Base-by-base conservation (phyloP, 108 stramenopile species). In the Cyclotella distinguenda region DNA sequence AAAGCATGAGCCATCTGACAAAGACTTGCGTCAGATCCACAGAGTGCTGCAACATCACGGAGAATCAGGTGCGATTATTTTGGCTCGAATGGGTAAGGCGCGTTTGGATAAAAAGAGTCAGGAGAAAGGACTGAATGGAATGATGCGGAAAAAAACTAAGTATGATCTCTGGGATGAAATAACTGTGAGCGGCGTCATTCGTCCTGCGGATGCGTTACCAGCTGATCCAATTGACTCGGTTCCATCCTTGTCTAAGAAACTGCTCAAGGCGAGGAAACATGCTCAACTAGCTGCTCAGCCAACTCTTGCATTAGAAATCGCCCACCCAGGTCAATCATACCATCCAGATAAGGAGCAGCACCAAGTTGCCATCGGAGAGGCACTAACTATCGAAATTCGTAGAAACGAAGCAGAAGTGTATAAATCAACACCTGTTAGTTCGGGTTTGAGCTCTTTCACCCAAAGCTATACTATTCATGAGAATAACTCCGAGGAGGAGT, bases 281-380 rank as follows among this genome's bases (percentile, higher is more conserved):
- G 45, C 60, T 1, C 60, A 81, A 43, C 53, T 32, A 10, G 46
- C 34, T 1, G 64, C 75, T 10, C 62, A 23, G 18, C 71, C 65
- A 26, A 38, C 23, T 38, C 60, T 89, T 4, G 80, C 87, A 22
- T 70, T 93, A 5, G 88, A 90, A 30, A 66, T 88, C 0, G 89
- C 89, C 34, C 79, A 81, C 27, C 67, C 80, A 6, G 92, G 92
- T 33, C 92, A 93, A 68, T 90, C 89, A 25, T 93, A 93, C 49
- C 82, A 78, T 64, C 92, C 92, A 9, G 92, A 93, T 60, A 55
- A 52, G 26, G 77, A 78, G 34, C 78, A 78, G 9, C 89, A 93
- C 62, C 81, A 82, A 58, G 77, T 83, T 50, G 83, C 81, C 1
- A 74, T 93, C 27, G 77, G 79, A 7, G 78, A 84, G 42, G 92